phyloP scores from a whole-genome alignment of 495 filamentous ascomycete genomes.

The Talaromyces trachyspermus region DNA sequence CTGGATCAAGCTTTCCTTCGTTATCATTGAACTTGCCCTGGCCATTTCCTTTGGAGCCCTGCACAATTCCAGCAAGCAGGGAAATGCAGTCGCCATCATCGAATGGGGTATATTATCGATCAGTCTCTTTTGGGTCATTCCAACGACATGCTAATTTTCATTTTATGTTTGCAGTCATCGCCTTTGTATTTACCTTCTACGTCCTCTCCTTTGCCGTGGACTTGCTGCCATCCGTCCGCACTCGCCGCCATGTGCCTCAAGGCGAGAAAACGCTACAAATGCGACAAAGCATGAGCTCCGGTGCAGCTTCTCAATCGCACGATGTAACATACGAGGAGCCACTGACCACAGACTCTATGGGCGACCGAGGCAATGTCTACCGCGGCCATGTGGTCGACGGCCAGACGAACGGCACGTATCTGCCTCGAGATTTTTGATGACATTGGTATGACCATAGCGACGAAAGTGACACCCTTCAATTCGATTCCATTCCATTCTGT shows the following conservation, averaged over 20 bases:
- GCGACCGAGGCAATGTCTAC: constrained; percentile 9
- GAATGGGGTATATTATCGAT: constrained; percentile 54
- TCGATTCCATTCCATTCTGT: too few species aligned
- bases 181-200: constrained; percentile 86
- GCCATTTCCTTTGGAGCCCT: constrained; percentile 55
- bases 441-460: not conserved
- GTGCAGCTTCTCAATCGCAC: not conserved
- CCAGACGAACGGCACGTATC: not conserved
- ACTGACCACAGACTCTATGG: constrained; percentile 31
- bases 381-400: not conserved
- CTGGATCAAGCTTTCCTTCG: constrained; percentile 73
- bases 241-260: constrained; percentile 44
- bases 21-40: constrained; percentile 69
- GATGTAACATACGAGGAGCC: constrained; percentile 28
- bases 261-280: constrained; percentile 31
- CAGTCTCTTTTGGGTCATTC: not conserved
- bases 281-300: constrained; percentile 10
- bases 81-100: constrained; percentile 52
- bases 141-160: not conserved
- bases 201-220: constrained; percentile 85
- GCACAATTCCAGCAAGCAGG: constrained; percentile 27
- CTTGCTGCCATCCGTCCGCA: constrained; percentile 69
- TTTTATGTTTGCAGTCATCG: constrained; percentile 47
- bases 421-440: not conserved
- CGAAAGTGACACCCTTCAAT: not conserved